Base-by-base conservation (phyloP, 805 yeast genomes). In the Gaillardinia entomophila region DNA sequence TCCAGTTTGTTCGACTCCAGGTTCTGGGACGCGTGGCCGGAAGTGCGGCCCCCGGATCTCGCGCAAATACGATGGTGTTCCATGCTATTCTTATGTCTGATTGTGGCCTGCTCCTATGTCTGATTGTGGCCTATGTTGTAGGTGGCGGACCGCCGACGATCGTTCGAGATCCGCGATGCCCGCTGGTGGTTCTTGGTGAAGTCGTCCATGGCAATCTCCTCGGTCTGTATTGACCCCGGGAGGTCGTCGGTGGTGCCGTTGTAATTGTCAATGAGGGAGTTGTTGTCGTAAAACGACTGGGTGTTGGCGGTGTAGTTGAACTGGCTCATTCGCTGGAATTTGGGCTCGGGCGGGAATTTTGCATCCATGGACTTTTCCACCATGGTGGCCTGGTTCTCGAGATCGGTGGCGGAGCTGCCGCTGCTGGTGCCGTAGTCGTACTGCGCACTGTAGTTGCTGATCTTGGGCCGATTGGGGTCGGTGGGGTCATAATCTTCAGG, bases 401-500 rank as follows among this genome's bases (percentile, higher is more conserved):
- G n/a, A 20, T 37, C 34, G 16, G 20, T 30, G 26, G 37, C 26
- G 27, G 38, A 34, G 4, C 36, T 34, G 18, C 34, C 30, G 11
- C 34, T 26, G 3, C 30, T 25, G 3, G 24, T 31, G 16, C 24
- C 19, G 18, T 28, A 19, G 18, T 17, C 34, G 6, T 31, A 32
- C 15, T 44, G 49, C 22, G 33, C 37, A 11, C 48, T 30, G 46
- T 74, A 71, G 30, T 69, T 61, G 26, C 76, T 63, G 19, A 81
- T 61, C 38, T 68, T 69, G 12, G 64, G 67, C 43, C 83, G 68
- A 38, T 78, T 60, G 19, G 89, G 86, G 55, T 82, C 89, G 2
- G 94, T 82, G 27, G 94, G 94, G 53, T 83, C 94, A 51, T 80
- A 83, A 33, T 73, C 69, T 8, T 53, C 59, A 8, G 88, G 88